Evolutionary conservation across 768 basidiomycete species (phyloP), one percentile per base, ranked within the genome.

Genomic region (Gymnopilus dilepis): DNA sequence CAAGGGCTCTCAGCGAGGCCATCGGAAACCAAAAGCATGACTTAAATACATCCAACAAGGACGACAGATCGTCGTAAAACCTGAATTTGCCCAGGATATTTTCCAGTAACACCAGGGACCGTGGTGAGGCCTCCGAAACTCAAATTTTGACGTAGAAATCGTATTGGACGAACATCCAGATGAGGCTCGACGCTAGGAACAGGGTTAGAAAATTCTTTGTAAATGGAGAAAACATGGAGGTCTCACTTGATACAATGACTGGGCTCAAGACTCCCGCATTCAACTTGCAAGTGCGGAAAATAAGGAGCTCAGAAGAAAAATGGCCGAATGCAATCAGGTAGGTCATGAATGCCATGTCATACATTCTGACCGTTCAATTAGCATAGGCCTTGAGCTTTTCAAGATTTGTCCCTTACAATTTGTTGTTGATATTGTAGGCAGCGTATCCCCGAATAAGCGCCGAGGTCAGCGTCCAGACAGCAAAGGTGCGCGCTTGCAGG

Each of bases 241-340:
- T 37, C 89, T 78, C 70, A 99, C 97, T 87, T 8, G 94, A 89
- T 22, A 99, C 93, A 62, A 97, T 80, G 47, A 95, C 78, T 0
- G 96, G 92, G 60, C 86, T 86, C 38, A 94, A 65, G 17, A 87
- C 82, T 0, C 87, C 87, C 0, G 77, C 68, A 45, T 81, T 82
- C 50, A 92, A 63, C 50, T 81, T 88, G 37, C 90, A 86, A 2
- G 93, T 89, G 53, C 87, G 83, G 78, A 89, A 99, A 63, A 97
- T 84, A 69, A 95, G 74, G 40, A 92, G 70, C 77, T 99, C 97
- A 17, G 92, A 89, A 38, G 83, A 83, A 72, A 97, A 98, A 77
- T 99, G 97, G 4, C 82, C 85, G 70, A 94, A 91, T 2, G 95
- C 97, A 68, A 98, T 87, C 58, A 95, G 84, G 78, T 97, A 99